These are phyloP conservation scores for Chrysanthemum seticuspe DNA, from an alignment of 129 eudicot species.

Conservation along the genomic window DNA sequence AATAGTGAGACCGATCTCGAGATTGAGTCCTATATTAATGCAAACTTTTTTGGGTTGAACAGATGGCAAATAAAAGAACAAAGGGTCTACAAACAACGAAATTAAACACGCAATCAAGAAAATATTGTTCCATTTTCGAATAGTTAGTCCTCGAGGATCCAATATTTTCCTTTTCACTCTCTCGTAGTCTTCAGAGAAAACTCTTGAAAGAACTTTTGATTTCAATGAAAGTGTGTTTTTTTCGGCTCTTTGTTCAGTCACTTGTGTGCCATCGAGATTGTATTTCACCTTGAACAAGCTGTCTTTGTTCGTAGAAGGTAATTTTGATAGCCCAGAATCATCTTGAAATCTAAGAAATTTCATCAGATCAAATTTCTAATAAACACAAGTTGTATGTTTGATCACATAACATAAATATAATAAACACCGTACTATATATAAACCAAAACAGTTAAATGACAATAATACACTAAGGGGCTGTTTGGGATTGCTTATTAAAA, in stretches of 20 bases:
- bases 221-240: slow-evolving; percentile 45
- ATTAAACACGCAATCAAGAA: slow-evolving; percentile 84
- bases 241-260: slow-evolving; percentile 39
- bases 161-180: slow-evolving; percentile 68
- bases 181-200: slow-evolving; percentile 93
- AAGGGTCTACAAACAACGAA: slow-evolving; percentile 91
- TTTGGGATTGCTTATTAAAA: no score
- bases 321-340: slow-evolving; percentile 40
- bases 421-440: background rate
- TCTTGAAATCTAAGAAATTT: slow-evolving; percentile 59
- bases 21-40: slow-evolving; percentile 55
- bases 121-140: slow-evolving; percentile 82
- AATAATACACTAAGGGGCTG: background rate
- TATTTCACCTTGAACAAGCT: slow-evolving; percentile 46
- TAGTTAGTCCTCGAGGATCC: slow-evolving; percentile 79
- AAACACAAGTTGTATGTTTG: slow-evolving; percentile 9
- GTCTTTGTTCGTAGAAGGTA: slow-evolving; percentile 43
- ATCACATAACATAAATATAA: background rate
- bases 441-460: slow-evolving; percentile 8
- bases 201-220: slow-evolving; percentile 86
- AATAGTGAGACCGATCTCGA: slow-evolving; percentile 74
- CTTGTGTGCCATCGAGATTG: slow-evolving; percentile 57
- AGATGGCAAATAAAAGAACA: slow-evolving; percentile 81
- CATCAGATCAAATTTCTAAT: slow-evolving; percentile 16
- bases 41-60: slow-evolving; percentile 42